Conservation (phyloP, 2,329 filamentous ascomycete genomes). For the Amylocarpus encephaloides region DNA sequence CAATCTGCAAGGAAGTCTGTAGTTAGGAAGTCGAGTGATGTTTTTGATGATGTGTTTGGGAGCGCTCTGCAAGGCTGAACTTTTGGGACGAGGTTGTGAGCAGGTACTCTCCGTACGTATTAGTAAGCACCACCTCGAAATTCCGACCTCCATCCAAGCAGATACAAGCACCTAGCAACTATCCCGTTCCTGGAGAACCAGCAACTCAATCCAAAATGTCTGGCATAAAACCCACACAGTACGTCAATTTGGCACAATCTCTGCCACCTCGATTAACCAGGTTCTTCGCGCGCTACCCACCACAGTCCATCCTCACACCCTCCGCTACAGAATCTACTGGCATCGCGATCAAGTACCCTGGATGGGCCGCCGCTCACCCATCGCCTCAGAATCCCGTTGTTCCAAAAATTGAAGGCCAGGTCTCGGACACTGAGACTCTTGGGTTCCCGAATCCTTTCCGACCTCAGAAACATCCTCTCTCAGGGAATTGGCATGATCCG, state of each 20-base stretch:
- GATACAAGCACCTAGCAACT: constrained; percentile 4
- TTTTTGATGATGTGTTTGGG: no score
- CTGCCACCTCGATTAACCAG: constrained; percentile 72
- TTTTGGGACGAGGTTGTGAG: neutral
- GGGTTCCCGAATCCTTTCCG: constrained; percentile 67
- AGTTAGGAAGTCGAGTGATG: no score
- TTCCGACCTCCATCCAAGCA: constrained; percentile 4
- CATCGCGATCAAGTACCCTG: constrained; percentile 34
- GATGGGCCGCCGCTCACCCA: constrained; percentile 20
- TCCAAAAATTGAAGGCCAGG: no score
- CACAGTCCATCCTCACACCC: constrained; percentile 50
- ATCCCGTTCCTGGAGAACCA: constrained; percentile 9
- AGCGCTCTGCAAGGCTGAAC: constrained; percentile 7
- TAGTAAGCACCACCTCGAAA: neutral
- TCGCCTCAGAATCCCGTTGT: no score
- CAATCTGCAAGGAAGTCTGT: no score
- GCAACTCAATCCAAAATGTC: constrained; percentile 9
- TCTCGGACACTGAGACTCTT: constrained; percentile 26
- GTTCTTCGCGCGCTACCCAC: constrained; percentile 89
- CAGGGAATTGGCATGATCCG: constrained; percentile 78
- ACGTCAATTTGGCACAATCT: constrained; percentile 54
- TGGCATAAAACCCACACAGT: constrained; percentile 11
- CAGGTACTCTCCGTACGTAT: neutral
- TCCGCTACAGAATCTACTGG: constrained; percentile 11
- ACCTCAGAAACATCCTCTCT: constrained; percentile 68